phyloP scores from a whole-genome alignment of 331 rosid genomes.

The Cydonia oblonga region DNA sequence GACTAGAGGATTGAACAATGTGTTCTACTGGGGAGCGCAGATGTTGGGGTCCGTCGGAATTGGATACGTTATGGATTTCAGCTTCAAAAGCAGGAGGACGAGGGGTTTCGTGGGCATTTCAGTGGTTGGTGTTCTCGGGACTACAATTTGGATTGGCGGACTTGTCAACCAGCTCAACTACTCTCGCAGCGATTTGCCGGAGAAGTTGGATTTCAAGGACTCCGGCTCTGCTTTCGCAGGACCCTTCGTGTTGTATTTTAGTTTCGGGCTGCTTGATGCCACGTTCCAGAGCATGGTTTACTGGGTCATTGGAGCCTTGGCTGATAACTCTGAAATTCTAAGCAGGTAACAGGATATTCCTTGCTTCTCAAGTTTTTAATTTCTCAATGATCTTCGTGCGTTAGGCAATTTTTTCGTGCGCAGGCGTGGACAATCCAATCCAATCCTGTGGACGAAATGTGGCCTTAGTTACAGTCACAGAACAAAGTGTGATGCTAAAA shows the following conservation, averaged over 20 bases:
- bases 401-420: background rate
- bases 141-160: conserved; percentile 74
- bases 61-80: conserved; percentile 72
- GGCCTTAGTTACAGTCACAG: too few relatives aligned
- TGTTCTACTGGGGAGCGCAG: conserved; percentile 92
- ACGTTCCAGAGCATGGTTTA: conserved; percentile 83
- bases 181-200: background rate
- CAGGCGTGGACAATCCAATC: too few relatives aligned
- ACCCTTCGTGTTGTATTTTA: conserved; percentile 67
- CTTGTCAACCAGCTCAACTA: conserved; percentile 57
- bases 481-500: background rate
- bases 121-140: conserved; percentile 43
- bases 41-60: conserved; percentile 79
- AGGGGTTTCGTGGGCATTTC: conserved; percentile 59
- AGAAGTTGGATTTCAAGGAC: conserved; percentile 57
- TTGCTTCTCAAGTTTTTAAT: background rate
- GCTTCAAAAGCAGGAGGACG: conserved; percentile 58
- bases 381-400: background rate
- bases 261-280: conserved; percentile 77
- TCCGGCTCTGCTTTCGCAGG: conserved; percentile 54
- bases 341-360: conserved; percentile 62
- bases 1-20: conserved; percentile 87
- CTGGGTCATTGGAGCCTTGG: conserved; percentile 87
- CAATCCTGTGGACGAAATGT: too few relatives aligned
- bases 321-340: conserved; percentile 73